Base-by-base conservation (phyloP, 2,329 filamentous ascomycete species). In the Penicillium sp. region DNA sequence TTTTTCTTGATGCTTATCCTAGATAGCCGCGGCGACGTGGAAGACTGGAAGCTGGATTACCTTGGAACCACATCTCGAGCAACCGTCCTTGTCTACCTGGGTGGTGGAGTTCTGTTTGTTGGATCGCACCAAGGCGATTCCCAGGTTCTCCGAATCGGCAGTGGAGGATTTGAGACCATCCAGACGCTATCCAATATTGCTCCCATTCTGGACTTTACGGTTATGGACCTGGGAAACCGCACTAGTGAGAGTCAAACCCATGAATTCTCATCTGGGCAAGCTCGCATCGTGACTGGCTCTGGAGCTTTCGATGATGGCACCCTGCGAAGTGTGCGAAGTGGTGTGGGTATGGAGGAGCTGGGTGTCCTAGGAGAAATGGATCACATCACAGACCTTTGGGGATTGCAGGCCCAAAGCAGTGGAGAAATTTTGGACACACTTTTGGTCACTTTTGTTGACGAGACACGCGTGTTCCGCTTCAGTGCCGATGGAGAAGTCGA, bases 141-240 rank as follows among this genome's bases (percentile, higher is more conserved):
- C 1, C 92, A 97, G 70, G 82, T 98, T 9, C 84, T 95, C 48
- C 81, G 80, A 49, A 83, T 92, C 53, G 74, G 78, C 45, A 81
- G 84, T 52, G 80, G 88, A 31, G 82, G 81, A 0, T 79, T 93
- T 57, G 80, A 87, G 48, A 74, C 93, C 4, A 73, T 95, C 10
- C 91, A 96, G 69, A 89, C 86, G 0, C 81, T 96, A 55, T 79
- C 85, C 3, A 99, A 96, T 69, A 91, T 98, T 65, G 92, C 90
- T 0, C 95, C 95, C 0, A 90, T 99, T 43, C 78, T 98, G 39
- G 95, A 99, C 71, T 97, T 99, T 66, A 88, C 90, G 1, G 86
- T 99, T 16, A 96, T 98, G 91, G 95, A 98, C 68, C 90, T 98
- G 82, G 93, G 93, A 0, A 93, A 91, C 65, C 83, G 91, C 55